phyloP scores from a whole-genome alignment of 768 basidiomycete genomes.

The Lactifluus pinguis region DNA sequence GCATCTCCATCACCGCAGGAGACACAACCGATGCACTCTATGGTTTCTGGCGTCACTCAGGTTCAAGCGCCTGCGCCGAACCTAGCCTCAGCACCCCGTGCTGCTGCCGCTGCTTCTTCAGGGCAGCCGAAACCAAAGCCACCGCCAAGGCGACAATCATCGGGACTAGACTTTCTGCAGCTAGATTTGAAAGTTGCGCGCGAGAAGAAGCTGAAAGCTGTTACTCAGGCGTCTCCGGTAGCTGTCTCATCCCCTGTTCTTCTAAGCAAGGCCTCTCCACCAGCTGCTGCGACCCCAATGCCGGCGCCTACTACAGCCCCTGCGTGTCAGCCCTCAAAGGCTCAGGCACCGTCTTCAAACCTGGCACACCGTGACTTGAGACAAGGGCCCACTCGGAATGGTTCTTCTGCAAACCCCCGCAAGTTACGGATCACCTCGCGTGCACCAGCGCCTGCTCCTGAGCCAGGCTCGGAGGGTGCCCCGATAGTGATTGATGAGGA shows the following conservation, averaged over 20 bases:
- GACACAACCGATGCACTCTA: not conserved
- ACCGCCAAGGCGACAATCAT: slow-evolving; percentile 2
- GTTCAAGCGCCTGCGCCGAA: not conserved
- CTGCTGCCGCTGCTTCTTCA: not conserved
- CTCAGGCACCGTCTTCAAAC: not conserved
- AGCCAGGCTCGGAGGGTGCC: slow-evolving; percentile 4
- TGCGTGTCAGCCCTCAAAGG: not conserved
- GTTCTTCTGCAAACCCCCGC: not conserved
- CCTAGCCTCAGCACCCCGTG: not conserved
- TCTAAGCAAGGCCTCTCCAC: not conserved
- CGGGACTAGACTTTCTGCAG: slow-evolving; percentile 10
- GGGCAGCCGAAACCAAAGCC: not conserved
- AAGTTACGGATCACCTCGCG: slow-evolving; percentile 7
- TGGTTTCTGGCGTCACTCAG: not conserved
- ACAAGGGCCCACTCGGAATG: not conserved
- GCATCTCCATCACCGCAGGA: not conserved
- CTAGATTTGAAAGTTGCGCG: slow-evolving; percentile 7
- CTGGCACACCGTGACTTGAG: slow-evolving; percentile 5
- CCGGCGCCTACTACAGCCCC: not conserved
- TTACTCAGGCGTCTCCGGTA: not conserved
- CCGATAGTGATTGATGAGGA: slow-evolving; percentile 16
- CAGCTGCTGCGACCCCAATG: not conserved
- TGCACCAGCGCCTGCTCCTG: slow-evolving; percentile 1
- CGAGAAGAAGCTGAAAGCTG: slow-evolving; percentile 3
- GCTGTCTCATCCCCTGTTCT: not conserved